Percentiles rank a stretch among this genome's conserved stretches.
These are phyloP conservation scores for Massariosphaeria phaeospora DNA, from an alignment of 495 filamentous ascomycete genomes.

Conservation along the genomic window DNA sequence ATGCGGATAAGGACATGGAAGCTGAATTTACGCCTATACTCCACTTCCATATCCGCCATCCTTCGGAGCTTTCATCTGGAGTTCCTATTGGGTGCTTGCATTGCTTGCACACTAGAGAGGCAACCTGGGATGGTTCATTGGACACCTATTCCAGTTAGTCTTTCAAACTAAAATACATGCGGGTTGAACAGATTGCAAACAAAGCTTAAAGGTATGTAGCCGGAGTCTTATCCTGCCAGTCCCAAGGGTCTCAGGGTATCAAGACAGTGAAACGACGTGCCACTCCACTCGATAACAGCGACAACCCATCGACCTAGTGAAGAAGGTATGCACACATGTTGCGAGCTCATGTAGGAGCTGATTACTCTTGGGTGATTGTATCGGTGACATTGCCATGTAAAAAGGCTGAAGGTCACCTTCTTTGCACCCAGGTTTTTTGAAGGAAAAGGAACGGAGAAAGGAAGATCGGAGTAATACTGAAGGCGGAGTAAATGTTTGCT, in stretches of 20 bases:
- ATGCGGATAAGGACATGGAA: neutral
- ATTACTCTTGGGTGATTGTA: constrained; percentile 85
- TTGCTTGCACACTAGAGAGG: neutral
- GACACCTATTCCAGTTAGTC: neutral
- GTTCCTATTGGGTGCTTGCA: constrained; percentile 12
- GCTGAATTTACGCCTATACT: neutral
- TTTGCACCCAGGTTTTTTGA: constrained; percentile 58
- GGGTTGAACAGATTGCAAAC: neutral
- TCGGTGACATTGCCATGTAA: constrained; percentile 69
- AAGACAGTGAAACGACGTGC: constrained; percentile 27
- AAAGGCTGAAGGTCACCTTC: constrained; percentile 67
- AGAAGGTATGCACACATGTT: constrained; percentile 15
- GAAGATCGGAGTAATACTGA: neutral
- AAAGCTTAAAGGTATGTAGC: constrained; percentile 12
- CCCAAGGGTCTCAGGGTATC: constrained; percentile 16
- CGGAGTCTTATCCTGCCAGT: constrained; percentile 22
- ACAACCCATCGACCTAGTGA: constrained; percentile 17
- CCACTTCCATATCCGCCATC: constrained; percentile 25
- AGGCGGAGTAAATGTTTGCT: constrained; percentile 37
- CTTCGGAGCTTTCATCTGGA: neutral
- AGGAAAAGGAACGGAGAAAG: neutral
- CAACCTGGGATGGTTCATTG: neutral
- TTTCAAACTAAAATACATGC: too few relatives aligned
- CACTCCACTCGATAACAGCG: constrained; percentile 9
- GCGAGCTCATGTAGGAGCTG: constrained; percentile 20